Percentiles rank a stretch among this genome's conserved stretches.
phyloP scores from a whole-genome alignment of 371 early-diverging fungal species.

The Circinella umbellata region DNA sequence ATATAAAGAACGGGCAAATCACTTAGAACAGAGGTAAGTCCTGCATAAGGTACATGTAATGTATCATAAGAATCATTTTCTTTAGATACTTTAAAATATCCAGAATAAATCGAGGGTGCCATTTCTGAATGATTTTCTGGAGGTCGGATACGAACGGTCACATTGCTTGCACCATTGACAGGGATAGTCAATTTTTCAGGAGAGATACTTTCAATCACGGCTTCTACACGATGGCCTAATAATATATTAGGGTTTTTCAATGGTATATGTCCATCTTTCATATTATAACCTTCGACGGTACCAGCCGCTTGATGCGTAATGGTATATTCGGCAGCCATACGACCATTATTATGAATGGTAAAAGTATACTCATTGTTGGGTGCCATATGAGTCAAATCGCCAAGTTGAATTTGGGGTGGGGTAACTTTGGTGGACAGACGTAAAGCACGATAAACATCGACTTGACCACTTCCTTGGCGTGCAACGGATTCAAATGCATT shows the following conservation, averaged over 20 bases:
- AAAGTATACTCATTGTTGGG: conserved; percentile 51
- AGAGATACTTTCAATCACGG: conserved; percentile 27
- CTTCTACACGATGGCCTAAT: conserved; percentile 23
- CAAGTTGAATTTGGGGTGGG: conserved; percentile 70
- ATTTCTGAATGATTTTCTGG: conserved; percentile 18
- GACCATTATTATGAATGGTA: conserved; percentile 63
- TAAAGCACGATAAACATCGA: conserved; percentile 69
- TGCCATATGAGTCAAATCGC: conserved; percentile 58
- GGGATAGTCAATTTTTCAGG: conserved; percentile 22
- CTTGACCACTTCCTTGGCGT: conserved; percentile 77
- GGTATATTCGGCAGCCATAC: conserved; percentile 52
- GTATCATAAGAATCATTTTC: conserved; percentile 10
- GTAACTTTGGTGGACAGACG: conserved; percentile 49
- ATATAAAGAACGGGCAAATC: conserved; percentile 36
- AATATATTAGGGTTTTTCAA: conserved; percentile 31
- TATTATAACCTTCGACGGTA: conserved; percentile 48
- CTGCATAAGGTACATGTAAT: conserved; percentile 48
- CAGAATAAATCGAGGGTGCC: conserved; percentile 47
- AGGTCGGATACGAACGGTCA: conserved; percentile 34
- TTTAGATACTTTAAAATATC: conserved; percentile 34
- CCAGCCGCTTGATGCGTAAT: conserved; percentile 50
- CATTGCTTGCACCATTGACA: conserved; percentile 28
- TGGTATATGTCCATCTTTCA: conserved; percentile 14
- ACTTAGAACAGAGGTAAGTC: conserved; percentile 32
- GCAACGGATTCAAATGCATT: conserved; percentile 50